Evolutionary conservation across 2,329 filamentous ascomycete genomes (phyloP).

Genomic region (Didymella pomorum): DNA sequence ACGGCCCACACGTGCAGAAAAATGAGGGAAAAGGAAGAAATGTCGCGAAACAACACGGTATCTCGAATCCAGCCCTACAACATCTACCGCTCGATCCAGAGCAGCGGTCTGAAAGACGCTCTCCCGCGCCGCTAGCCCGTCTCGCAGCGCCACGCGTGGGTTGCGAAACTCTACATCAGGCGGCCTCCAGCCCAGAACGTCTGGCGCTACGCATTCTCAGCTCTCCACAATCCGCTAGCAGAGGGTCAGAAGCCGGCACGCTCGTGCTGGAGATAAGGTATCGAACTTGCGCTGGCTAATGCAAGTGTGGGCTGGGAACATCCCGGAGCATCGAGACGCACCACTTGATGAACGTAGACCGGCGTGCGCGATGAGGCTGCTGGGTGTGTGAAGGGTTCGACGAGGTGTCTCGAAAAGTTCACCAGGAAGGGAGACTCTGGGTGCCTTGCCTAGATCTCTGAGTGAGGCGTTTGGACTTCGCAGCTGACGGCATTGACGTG

Average conservation of each 20-base stretch:
- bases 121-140: conserved; percentile 12
- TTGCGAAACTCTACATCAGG: neutral
- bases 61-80: conserved; percentile 7
- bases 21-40: neutral
- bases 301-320: neutral
- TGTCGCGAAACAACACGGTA: neutral
- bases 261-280: conserved; percentile 10
- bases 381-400: conserved; percentile 1
- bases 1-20: neutral
- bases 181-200: conserved; percentile 11
- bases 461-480: neutral
- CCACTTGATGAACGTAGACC: neutral
- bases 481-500: conserved; percentile 4
- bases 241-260: neutral
- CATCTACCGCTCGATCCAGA: conserved; percentile 7
- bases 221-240: conserved; percentile 15
- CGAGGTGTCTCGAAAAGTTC: conserved; percentile 5
- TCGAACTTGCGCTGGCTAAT: neutral
- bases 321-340: conserved; percentile 9
- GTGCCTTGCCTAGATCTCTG: neutral
- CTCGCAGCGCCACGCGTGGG: neutral
- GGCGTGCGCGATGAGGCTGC: conserved; percentile 11
- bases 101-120: conserved; percentile 14
- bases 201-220: conserved; percentile 12
- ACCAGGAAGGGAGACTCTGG: neutral